Base-by-base conservation (phyloP, 1,284 basidiomycete species). In the Erythrobasidium hasegawianum region DNA sequence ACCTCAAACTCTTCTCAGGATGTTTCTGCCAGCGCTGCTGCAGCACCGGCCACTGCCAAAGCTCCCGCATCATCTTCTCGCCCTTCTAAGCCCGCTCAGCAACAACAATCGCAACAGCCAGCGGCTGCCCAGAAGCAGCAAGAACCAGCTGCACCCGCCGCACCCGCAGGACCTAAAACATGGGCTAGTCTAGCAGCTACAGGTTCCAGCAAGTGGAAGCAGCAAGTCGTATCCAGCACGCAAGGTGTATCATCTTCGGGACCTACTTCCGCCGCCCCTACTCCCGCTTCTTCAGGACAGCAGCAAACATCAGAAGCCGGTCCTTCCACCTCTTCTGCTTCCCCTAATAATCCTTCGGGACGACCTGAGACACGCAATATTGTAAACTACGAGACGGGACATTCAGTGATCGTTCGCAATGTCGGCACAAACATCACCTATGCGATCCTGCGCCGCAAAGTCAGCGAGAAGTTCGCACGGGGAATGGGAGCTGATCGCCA, bases 171-270 rank as follows among this genome's bases (percentile, higher is more conserved):
- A 22, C 86, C 86, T 22, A 89, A 90, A 77, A 88, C 87, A 0
- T 96, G 92, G 93, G 93, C 93, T 0, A 88, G 87, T 68, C 84
- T 95, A 56, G 93, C 92, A 59, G 90, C 91, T 40, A 78, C 87
- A 22, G 87, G 88, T 73, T 78, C 83, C 38, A 86, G 84, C 75
- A 86, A 87, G 75, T 92, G 89, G 89, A 49, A 45, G 38, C 26
- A 26, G 5, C 52, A 64, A 22, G 61, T 64, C 18, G 54, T 57
- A 26, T 38, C 61, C 13, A 33, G 40, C 3, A 33, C 52, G 1
- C 24, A 39, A 20, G 61, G 61, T 22, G 50, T 61, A 9, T 47
- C 59, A 5, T 65, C 62, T 10, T 49, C 62, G 24, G 33, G 33
- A 14, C 27, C 56, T 33, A 52, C 62, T 40, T 57, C 61, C 16